Evolutionary conservation across 2,329 filamentous ascomycete genomes (phyloP), one percentile per base, ranked within the genome.

Genomic region (Shiraia sp.): DNA sequence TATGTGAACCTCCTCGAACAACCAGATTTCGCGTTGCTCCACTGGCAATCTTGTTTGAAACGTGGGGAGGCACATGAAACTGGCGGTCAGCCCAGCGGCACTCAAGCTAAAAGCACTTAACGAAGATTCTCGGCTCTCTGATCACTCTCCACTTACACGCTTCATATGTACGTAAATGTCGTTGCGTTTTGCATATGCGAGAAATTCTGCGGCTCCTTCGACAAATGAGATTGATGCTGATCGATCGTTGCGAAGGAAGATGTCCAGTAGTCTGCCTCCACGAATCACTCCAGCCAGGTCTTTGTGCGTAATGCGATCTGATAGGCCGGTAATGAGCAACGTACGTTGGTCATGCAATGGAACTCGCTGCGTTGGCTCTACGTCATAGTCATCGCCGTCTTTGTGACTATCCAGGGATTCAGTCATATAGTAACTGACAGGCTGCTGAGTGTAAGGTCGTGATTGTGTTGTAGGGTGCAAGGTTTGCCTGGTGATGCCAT

Each of bases 11-110:
- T 8, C 78, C 77, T 42, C 79, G 79, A 29, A 95, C 79, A 14
- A 91, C 71, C 26, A 95, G 66, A 56, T 92, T 93, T 45, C 89
- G 82, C 29, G 82, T 87, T 10, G 86, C 86, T 10, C 88, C 87
- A 33, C 68, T 73, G 27, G 69, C 68, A 40, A 91, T 78, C 61
- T 86, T 87, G 63, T 78, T 75, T 15, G 79, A 77, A 37, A 90
- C 75, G 63, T 88, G 81, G 2, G 73, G 71, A 2, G 79, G 75
- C 7, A 92, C 72, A 23, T 77, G 75, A 59, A 85, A 90, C 56
- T 91, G 88, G 10, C 81, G 80, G 25, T 88, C 80, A 36, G 77
- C 79, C 88, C 88, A 92, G 45, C 74, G 75, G 26, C 88, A 75
- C 10, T 83, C 77, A 33, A 90, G 73, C 86, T 91, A 43, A 16